Evolutionary conservation across 202 grass and related monocot species (phyloP).

Genomic region (Panicum hallii): DNA sequence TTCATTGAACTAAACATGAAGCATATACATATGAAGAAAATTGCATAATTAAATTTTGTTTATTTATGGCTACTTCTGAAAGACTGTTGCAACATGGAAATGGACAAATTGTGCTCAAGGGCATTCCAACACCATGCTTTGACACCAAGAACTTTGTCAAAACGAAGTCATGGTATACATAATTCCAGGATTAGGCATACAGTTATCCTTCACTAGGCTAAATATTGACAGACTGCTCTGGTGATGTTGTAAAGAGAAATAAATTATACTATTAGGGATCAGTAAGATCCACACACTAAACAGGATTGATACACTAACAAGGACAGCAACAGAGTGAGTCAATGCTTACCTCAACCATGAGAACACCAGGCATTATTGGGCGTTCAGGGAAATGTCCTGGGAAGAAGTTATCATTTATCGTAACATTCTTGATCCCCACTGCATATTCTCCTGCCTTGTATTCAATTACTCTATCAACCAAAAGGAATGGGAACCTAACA

Average conservation of each 20-base stretch:
- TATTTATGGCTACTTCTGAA: not conserved
- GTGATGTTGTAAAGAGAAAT: not conserved
- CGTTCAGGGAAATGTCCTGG: slow-evolving; percentile 95
- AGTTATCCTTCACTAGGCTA: not conserved
- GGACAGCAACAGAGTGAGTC: not conserved
- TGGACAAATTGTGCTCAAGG: not conserved
- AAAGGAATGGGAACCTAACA: slow-evolving; percentile 91
- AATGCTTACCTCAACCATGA: slow-evolving; percentile 92
- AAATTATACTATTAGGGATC: not conserved
- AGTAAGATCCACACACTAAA: not conserved
- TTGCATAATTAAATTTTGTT: not conserved
- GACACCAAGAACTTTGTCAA: slow-evolving; percentile 8
- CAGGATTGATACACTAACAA: not conserved
- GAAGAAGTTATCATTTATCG: slow-evolving; percentile 97
- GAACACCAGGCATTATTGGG: slow-evolving; percentile 98
- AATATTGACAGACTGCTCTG: not conserved
- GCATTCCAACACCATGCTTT: not conserved
- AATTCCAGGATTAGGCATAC: not conserved
- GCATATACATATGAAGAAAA: not conserved
- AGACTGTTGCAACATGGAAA: not conserved
- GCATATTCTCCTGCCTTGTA: slow-evolving; percentile 83
- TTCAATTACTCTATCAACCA: slow-evolving; percentile 97
- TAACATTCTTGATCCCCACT: slow-evolving; percentile 95
- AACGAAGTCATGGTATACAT: not conserved
- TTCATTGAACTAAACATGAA: not conserved